Base-by-base conservation (phyloP, 1,284 basidiomycete genomes). In the Cutaneotrichosporon sp. region DNA sequence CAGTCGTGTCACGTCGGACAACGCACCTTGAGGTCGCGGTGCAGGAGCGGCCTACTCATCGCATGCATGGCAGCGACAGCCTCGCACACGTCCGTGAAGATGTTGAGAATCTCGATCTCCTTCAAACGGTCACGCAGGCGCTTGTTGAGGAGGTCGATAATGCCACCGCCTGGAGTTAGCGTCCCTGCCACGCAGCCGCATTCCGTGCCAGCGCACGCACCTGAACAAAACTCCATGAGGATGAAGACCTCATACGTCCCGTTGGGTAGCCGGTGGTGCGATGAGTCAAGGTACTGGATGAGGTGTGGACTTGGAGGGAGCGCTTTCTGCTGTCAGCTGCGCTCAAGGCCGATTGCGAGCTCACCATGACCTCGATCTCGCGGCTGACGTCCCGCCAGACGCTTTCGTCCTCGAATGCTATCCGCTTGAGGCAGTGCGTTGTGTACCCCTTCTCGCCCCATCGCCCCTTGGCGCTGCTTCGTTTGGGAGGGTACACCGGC, bases 101-200 rank as follows among this genome's bases (percentile, higher is more conserved):
- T 98, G 78, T 94, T 92, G 54, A 99, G 84, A 71, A 99, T 98
- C 79, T 99, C 97, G 29, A 87, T 85, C 80, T 99, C 97, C 2
- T 91, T 92, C 51, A 99, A 84, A 25, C 97, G 87, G 77, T 98
- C 92, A 55, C 95, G 87, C 43, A 99, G 84, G 54, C 95, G 86
- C 69, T 94, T 88, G 80, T 99, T 99, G 89, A 99, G 92, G 87
- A 99, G 92, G 81, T 99, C 97, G 79, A 99, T 98, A 71, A 99
- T 97, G 43, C 97, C 97, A 27, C 97, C 97, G 49, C 94, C 91
- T 92, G 66, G 20, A 27, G 47, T 50, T 14, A 14, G 36, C 36
- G 22, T 43, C 31, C 11, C n/a, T 20, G 8, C 9, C 25, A 29
- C 20, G 54, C 52, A 52, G 59, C 34, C 10, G 24, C 29, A 18